Evolutionary conservation across 192 early-diverging fungal genomes (phyloP).

Genomic region (Backusella westeae): DNA sequence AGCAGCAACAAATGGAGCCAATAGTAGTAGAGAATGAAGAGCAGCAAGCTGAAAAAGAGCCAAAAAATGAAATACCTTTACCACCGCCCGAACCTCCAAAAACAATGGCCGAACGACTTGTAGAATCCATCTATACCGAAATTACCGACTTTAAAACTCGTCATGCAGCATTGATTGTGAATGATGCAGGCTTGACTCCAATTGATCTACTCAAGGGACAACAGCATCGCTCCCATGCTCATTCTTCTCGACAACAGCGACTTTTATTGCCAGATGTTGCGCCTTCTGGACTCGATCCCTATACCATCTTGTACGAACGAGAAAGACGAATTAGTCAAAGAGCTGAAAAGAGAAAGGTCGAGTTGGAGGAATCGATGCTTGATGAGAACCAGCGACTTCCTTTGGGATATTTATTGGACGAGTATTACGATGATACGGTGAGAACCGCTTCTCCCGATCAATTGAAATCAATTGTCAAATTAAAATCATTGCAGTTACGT

Average conservation of each 20-base stretch:
- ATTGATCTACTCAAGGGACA: constrained; percentile 48
- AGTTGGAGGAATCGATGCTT: constrained; percentile 40
- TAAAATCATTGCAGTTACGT: constrained; percentile 78
- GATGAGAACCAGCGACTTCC: constrained; percentile 39
- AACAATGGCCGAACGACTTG: constrained; percentile 43
- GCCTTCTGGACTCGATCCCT: constrained; percentile 78
- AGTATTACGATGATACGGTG: constrained; percentile 38
- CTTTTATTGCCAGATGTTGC: constrained; percentile 66
- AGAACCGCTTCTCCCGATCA: constrained; percentile 51
- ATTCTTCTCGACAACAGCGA: constrained; percentile 58
- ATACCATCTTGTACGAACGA: constrained; percentile 72
- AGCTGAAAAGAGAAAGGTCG: constrained; percentile 74
- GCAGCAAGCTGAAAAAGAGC: background rate
- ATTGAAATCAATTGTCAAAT: constrained; percentile 76
- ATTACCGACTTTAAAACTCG: constrained; percentile 28
- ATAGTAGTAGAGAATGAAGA: background rate
- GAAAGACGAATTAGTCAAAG: constrained; percentile 63
- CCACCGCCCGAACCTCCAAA: constrained; percentile 34
- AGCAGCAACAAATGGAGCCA: constrained; percentile 30
- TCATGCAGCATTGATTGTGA: background rate
- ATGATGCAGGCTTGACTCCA: constrained; percentile 24
- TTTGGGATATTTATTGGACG: constrained; percentile 34
- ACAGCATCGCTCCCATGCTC: constrained; percentile 41
- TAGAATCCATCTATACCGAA: constrained; percentile 44
- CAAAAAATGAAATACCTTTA: background rate